Conservation (phyloP, 2,329 filamentous ascomycete species). For the Coniochaeta hoffmannii region DNA sequence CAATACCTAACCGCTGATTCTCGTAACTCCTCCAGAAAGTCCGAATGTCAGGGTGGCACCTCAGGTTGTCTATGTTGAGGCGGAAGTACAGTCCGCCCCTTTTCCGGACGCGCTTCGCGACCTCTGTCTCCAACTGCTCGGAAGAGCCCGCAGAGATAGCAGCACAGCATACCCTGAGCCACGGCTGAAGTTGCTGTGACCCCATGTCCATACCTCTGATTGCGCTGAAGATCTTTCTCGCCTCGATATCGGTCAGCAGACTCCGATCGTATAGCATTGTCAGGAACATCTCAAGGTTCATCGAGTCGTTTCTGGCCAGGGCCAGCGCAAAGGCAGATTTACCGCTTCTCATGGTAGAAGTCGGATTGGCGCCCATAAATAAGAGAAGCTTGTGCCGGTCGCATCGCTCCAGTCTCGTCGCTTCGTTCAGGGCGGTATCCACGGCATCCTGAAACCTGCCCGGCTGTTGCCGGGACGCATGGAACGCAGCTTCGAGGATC, state of each 20-base stretch:
- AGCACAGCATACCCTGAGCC: background rate
- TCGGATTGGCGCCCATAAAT: background rate
- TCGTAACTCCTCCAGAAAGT: background rate
- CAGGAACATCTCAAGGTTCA: background rate
- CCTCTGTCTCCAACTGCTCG: background rate
- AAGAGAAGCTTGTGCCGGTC: background rate
- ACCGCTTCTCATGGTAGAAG: too few relatives aligned
- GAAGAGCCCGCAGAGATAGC: background rate
- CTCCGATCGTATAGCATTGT: background rate
- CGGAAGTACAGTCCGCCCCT: background rate
- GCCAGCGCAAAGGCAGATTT: too few relatives aligned
- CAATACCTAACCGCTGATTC: background rate
- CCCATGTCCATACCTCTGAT: background rate
- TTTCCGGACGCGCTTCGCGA: background rate
- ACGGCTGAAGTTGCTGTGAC: background rate
- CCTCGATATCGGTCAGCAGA: background rate
- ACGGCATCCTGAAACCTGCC: background rate
- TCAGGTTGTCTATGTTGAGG: background rate
- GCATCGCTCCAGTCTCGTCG: background rate
- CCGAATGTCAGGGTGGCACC: background rate
- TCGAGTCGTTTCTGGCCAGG: background rate
- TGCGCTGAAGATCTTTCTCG: too few relatives aligned
- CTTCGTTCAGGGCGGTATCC: background rate
- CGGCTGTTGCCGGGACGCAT: background rate
- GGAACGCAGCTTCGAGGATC: background rate